Base-by-base conservation (phyloP, 108 stramenopile species). In the Fragilariopsis cylindrus region DNA sequence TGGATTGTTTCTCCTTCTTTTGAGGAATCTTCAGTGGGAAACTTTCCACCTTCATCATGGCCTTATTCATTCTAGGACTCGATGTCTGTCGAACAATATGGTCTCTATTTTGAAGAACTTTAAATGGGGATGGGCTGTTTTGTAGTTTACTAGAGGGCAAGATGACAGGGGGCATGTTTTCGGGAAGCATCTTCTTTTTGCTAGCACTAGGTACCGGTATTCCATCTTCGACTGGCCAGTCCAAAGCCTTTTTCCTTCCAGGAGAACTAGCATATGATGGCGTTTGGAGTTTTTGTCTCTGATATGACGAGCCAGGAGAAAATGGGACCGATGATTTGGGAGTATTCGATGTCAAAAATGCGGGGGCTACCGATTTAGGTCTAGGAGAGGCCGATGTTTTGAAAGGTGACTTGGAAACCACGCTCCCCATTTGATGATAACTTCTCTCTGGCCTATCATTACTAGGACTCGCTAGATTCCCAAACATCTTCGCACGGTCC, bases 401-500 rank as follows among this genome's bases (percentile, higher is more conserved):
- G 5, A 63, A 63, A 15, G 67, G 67, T 9, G 67, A 68, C 5
- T 47, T 50, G 39, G 30, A 50, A 18, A 68, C 67, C 3, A 45
- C 45, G 11, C 15, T 63, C 4, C 62, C 62, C 11, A 63, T 63
- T 7, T 44, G 40, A 7, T 44, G 62, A 7, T 45, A 43, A 63
- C 40, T 43, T 45, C 62, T 41, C 11, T 63, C 62, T 7, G 43
- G 43, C 40, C 40, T 44, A 41, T 12, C 42, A 9, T 63, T 0
- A 41, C 4, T 18, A 68, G 49, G 48, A 52, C 49, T 68, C 3
- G 67, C 67, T 48, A 68, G 18, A 48, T 50, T 40, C 11, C 72
- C 78, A 57, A 79, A 79, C 78, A 79, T 73, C 5, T 65, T 65
- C 3, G 58, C 78, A 39, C 78, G 72, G 66, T 79, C 72, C 48